These are phyloP conservation scores for Fusarium subglutinans DNA, from an alignment of 2,329 filamentous ascomycete genomes.

Conservation along the genomic window DNA sequence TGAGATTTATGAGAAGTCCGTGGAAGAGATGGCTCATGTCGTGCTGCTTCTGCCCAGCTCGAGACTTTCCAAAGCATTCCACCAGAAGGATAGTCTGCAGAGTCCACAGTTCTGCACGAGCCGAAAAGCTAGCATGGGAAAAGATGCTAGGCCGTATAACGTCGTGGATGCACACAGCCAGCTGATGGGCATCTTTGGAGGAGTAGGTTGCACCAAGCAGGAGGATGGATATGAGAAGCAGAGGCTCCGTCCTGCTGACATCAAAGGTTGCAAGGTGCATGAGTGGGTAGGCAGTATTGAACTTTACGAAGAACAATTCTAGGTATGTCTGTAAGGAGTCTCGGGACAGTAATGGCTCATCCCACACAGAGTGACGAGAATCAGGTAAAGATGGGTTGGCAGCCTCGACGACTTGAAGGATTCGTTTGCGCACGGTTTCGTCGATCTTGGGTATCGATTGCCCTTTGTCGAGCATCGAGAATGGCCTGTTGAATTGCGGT, in stretches of 20 bases:
- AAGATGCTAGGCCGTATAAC: not conserved
- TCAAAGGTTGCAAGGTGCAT: conserved; percentile 1
- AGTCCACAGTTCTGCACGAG: conserved; percentile 68
- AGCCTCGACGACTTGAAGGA: not conserved
- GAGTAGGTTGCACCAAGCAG: not conserved
- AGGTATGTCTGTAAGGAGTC: not conserved
- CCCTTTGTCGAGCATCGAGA: not conserved
- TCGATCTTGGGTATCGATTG: not conserved
- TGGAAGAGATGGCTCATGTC: conserved; percentile 68
- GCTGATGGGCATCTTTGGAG: not conserved
- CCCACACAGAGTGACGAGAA: not conserved
- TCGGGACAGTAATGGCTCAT: not conserved
- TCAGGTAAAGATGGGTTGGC: not conserved
- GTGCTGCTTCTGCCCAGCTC: conserved; percentile 70
- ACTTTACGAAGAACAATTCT: not conserved
- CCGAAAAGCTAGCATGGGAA: conserved; percentile 54
- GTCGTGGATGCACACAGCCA: conserved; percentile 1
- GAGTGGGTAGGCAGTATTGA: not conserved
- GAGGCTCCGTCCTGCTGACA: not conserved
- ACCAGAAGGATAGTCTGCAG: conserved; percentile 69
- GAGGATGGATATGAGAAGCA: not conserved
- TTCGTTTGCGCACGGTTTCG: not conserved
- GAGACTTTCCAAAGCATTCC: conserved; percentile 71
- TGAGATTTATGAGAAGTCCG: conserved; percentile 51
- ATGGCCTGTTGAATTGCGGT: not conserved